phyloP scores from a whole-genome alignment of 192 early-diverging fungal genomes.

The Radiomyces spectabilis region DNA sequence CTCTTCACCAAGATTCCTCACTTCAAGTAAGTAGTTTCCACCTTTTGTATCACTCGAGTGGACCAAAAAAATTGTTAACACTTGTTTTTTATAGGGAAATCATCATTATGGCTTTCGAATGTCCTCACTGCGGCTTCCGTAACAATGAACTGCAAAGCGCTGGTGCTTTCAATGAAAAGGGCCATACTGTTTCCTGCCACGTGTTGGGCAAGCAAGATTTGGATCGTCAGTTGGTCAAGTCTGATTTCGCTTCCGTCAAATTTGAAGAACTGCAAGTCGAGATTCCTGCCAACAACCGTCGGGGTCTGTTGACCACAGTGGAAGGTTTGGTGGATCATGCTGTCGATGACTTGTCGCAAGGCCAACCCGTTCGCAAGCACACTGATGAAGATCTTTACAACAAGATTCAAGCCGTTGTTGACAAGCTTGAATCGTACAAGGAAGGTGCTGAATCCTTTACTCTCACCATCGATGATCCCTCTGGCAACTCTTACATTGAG shows the following conservation, averaged over 20 bases:
- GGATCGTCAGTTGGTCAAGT: conserved; percentile 88
- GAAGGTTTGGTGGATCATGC: conserved; percentile 75
- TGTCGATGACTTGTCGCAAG: conserved; percentile 70
- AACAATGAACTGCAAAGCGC: conserved; percentile 91
- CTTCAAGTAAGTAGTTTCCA: conserved; percentile 65
- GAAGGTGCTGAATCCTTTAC: conserved; percentile 60
- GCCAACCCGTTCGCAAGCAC: conserved; percentile 76
- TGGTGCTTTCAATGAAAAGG: conserved; percentile 74
- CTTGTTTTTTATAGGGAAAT: conserved; percentile 25
- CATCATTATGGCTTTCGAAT: conserved; percentile 78
- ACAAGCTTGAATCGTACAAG: conserved; percentile 50
- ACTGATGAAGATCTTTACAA: conserved; percentile 56
- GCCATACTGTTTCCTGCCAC: conserved; percentile 56
- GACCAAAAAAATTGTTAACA: no score
- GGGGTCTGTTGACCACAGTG: conserved; percentile 82
- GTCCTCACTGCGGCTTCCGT: conserved; percentile 79
- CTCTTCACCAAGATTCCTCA: conserved; percentile 89
- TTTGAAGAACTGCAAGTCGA: conserved; percentile 85
- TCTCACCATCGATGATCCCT: conserved; percentile 78
- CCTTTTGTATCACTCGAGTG: no score
- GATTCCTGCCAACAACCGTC: conserved; percentile 69
- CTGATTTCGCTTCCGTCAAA: conserved; percentile 67
- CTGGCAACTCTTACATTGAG: conserved; percentile 90
- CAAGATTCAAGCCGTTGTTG: conserved; percentile 65
- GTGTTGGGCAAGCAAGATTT: conserved; percentile 68